These are phyloP conservation scores for Zelonia costaricensis DNA, from an alignment of 208 protist genomes.

Conservation along the genomic window DNA sequence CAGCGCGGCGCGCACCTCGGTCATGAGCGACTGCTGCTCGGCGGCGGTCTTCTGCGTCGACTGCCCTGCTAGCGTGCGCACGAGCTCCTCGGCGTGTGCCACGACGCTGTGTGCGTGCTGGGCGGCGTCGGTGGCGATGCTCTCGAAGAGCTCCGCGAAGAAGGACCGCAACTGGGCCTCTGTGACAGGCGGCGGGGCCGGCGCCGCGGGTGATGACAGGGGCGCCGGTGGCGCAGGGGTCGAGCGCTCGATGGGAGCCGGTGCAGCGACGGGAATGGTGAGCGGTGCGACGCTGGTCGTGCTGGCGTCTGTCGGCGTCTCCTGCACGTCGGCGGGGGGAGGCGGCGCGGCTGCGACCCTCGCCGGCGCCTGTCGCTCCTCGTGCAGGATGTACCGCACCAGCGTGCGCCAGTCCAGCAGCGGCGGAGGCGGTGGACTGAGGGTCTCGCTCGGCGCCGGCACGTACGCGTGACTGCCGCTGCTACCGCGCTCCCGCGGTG, in stretches of 20 bases:
- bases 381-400: constrained; percentile 34
- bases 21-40: constrained; percentile 2
- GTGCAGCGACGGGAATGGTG: too few relatives aligned
- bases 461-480: not conserved
- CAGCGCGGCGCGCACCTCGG: constrained; percentile 1
- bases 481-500: not conserved
- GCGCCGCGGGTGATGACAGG: not conserved
- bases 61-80: constrained; percentile 3
- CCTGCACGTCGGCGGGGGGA: not conserved
- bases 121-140: constrained; percentile 3
- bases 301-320: not conserved
- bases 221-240: not conserved
- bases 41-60: constrained; percentile 1
- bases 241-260: too few relatives aligned
- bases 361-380: constrained; percentile 6
- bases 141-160: constrained; percentile 7
- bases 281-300: too few relatives aligned
- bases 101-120: constrained; percentile 4
- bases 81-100: constrained; percentile 5
- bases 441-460: constrained; percentile 1
- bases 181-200: not conserved
- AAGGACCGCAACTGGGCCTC: constrained; percentile 3
- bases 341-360: not conserved
- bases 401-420: constrained; percentile 32
- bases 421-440: constrained; percentile 3